Evolutionary conservation across 805 yeast species (phyloP).

Genomic region (Kodamaea leandrae): DNA sequence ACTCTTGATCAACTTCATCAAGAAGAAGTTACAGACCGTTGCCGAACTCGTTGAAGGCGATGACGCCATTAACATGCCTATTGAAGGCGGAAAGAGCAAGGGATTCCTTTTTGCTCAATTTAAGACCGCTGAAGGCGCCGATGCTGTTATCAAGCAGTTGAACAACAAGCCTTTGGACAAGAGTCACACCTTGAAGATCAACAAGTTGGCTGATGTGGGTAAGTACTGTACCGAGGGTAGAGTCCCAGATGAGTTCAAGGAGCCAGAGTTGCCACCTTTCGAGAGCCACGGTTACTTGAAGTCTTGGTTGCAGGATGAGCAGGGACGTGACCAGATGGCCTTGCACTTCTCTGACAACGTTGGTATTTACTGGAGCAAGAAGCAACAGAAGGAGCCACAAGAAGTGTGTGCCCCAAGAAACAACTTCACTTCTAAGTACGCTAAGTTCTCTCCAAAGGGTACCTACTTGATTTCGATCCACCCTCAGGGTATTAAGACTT

Average conservation of each 20-base stretch:
- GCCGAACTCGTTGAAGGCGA: constrained; percentile 64
- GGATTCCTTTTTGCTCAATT: constrained; percentile 88
- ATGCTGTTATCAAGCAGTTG: constrained; percentile 72
- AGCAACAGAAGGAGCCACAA: constrained; percentile 68
- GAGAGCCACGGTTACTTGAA: constrained; percentile 76
- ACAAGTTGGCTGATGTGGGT: constrained; percentile 79
- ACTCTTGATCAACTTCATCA: constrained; percentile 78
- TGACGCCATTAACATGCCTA: constrained; percentile 78
- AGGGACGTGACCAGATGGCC: constrained; percentile 87
- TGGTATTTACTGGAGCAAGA: constrained; percentile 84
- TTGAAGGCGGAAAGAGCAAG: constrained; percentile 73
- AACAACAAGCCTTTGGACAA: constrained; percentile 91
- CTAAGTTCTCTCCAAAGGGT: constrained; percentile 92
- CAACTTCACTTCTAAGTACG: constrained; percentile 84
- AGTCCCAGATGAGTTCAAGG: constrained; percentile 58
- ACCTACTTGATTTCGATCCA: constrained; percentile 83
- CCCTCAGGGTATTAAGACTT: constrained; percentile 90
- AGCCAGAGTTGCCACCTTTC: constrained; percentile 72
- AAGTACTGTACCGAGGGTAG: constrained; percentile 67
- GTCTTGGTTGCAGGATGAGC: constrained; percentile 87
- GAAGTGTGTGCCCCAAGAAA: constrained; percentile 73
- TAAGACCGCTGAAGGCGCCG: constrained; percentile 63
- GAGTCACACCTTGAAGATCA: constrained; percentile 84
- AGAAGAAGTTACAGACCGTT: constrained; percentile 71
- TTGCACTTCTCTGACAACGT: constrained; percentile 77